Conservation (phyloP, 208 protist genomes). For the Vickermania spadyakhi region DNA sequence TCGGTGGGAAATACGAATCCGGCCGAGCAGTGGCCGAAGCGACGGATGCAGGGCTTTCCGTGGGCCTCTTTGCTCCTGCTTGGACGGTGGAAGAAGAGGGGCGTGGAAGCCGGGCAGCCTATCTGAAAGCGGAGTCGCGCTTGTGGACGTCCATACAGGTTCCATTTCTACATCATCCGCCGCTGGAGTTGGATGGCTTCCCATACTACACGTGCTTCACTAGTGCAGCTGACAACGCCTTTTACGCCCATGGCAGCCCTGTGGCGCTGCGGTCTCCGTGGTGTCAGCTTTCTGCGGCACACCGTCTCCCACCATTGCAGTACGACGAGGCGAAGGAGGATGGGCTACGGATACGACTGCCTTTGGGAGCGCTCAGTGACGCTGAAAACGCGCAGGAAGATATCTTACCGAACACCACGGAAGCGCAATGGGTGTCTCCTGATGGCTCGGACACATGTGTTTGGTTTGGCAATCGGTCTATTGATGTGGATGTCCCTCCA, state of each 20-base stretch:
- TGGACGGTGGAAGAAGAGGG: conserved; percentile 74
- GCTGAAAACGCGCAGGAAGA: too few relatives aligned
- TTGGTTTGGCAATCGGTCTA: conserved; percentile 55
- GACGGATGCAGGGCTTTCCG: conserved; percentile 23
- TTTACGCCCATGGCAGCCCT: neutral
- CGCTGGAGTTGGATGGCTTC: neutral
- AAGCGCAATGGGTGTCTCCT: conserved; percentile 3
- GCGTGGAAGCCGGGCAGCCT: conserved; percentile 25
- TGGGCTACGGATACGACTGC: neutral
- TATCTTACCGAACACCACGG: too few relatives aligned
- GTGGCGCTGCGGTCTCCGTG: neutral
- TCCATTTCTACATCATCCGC: conserved; percentile 13
- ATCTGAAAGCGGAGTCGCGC: conserved; percentile 30
- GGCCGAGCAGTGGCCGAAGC: conserved; percentile 29
- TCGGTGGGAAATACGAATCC: conserved; percentile 68
- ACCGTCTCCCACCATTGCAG: neutral
- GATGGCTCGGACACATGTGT: conserved; percentile 16
- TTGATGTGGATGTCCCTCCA: conserved; percentile 14
- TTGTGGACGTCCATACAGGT: conserved; percentile 47
- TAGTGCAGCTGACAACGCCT: conserved; percentile 20
- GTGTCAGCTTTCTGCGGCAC: neutral
- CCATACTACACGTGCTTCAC: conserved; percentile 41
- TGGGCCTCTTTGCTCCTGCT: conserved; percentile 85
- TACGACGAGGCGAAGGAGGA: neutral
- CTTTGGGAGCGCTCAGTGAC: conserved; percentile 8